Evolutionary conservation across 495 filamentous ascomycete genomes (phyloP), one percentile per base, ranked within the genome.

Genomic region (Xylaria acuta): DNA sequence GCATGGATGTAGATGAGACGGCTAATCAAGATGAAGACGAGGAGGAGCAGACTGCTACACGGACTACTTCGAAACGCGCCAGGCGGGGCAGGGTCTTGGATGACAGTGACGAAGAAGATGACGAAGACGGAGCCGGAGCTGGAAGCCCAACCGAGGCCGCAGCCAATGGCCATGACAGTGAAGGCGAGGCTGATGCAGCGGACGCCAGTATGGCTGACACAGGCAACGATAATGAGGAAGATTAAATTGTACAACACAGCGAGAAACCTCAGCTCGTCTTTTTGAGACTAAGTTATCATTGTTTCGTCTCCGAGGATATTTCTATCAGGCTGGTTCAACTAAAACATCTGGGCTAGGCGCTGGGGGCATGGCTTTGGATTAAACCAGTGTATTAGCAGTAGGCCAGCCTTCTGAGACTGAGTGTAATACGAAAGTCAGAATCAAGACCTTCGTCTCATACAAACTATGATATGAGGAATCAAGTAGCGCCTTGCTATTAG

Each of bases 61-160:
- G 70, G 51, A 76, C 79, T 14, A 74, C 72, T 62, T 71, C 75
- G 49, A 82, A 81, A 75, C 77, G 81, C 41, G 71, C 74, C 5
- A 77, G 81, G 22, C 75, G 82, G 41, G 82, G 79, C 27, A 74
- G 84, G 38, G 80, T 85, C 27, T 74, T 85, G 41, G 84, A 83
- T 16, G 83, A 86, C 69, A 86, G 84, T 41, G 83, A 86, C 65
- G 84, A 86, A 20, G 84, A 84, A 66, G 82, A 82, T 5, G 81
- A 80, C 6, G 82, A 80, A 53, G 75, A 71, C 14, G 76, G 70
- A 43, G 41, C 41, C 11, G 53, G 53, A 56, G 27, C 53, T 9
- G 74, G 25, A 20, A 67, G 73, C 41, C 43, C 56, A 14, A 67
- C 74, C n/a, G 73, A 78, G 47, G 71, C 67, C 11, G 75, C 73